Evolutionary conservation across 805 yeast species (phyloP).

Genomic region (Candida patagonica): DNA sequence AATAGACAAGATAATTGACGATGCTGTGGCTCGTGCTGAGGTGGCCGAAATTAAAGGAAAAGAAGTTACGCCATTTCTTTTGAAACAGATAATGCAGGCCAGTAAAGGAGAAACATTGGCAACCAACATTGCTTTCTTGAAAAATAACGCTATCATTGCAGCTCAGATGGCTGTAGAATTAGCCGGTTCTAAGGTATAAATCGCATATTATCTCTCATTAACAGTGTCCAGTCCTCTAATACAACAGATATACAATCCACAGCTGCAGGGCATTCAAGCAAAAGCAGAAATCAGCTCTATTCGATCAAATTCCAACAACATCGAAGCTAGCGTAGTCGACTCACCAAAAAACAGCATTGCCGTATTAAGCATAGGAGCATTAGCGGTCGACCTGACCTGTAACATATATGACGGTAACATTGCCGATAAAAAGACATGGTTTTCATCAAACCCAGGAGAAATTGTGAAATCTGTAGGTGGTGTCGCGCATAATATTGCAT

Average conservation of each 20-base stretch:
- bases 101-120: slow-evolving; percentile 63
- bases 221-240: too few species aligned
- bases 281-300: too few species aligned
- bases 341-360: too few species aligned
- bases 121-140: slow-evolving; percentile 66
- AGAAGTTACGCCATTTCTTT: slow-evolving; percentile 67
- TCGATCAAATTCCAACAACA: too few species aligned
- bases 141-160: slow-evolving; percentile 65
- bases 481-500: slow-evolving; percentile 70
- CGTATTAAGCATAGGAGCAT: slow-evolving; percentile 59
- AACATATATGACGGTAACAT: slow-evolving; percentile 29
- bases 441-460: slow-evolving; percentile 68
- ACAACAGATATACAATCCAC: too few species aligned
- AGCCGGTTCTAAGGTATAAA: slow-evolving; percentile 28
- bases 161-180: slow-evolving; percentile 55
- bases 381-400: slow-evolving; percentile 68
- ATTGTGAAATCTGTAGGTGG: slow-evolving; percentile 62
- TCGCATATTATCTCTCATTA: neutral
- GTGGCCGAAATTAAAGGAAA: slow-evolving; percentile 53
- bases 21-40: slow-evolving; percentile 51
- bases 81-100: slow-evolving; percentile 52
- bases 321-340: too few species aligned
- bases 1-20: slow-evolving; percentile 47
- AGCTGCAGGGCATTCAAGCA: too few species aligned
- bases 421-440: slow-evolving; percentile 18